A percentile compares a stretch with the other conserved stretches of the same genome.
phyloP scores from a whole-genome alignment of 2,329 filamentous ascomycete genomes.

The Pseudocercospora fuligena region DNA sequence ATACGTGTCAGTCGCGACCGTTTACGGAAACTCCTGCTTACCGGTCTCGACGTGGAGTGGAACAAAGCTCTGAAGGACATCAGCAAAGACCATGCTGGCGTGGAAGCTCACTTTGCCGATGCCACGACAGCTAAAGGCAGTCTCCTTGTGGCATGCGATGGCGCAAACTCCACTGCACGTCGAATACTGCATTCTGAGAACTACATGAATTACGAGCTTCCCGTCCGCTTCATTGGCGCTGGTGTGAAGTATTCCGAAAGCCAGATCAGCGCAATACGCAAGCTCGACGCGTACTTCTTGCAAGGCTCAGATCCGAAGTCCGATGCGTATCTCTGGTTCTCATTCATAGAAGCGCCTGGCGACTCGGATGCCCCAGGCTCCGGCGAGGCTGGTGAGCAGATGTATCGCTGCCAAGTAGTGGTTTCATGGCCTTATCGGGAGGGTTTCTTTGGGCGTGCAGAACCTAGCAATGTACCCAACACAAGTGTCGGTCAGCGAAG shows the following conservation, averaged over 20 bases:
- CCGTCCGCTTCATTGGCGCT: conserved; percentile 52
- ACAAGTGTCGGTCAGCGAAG: conserved; percentile 34
- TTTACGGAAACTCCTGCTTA: conserved; percentile 7
- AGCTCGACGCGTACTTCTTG: conserved; percentile 60
- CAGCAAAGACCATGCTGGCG: conserved; percentile 11
- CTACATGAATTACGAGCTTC: conserved; percentile 45
- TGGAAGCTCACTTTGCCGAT: conserved; percentile 15
- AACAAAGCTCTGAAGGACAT: conserved; percentile 15
- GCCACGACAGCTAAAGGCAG: conserved; percentile 16
- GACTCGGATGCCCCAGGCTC: conserved; percentile 33
- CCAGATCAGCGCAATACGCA: conserved; percentile 50
- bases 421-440: conserved; percentile 53
- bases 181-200: conserved; percentile 17
- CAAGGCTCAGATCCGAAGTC: conserved; percentile 60
- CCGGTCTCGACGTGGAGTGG: conserved; percentile 20
- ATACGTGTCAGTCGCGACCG: conserved; percentile 21
- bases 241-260: conserved; percentile 49
- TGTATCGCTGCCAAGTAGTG: conserved; percentile 44
- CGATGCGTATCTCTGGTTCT: conserved; percentile 59
- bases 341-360: conserved; percentile 56
- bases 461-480: conserved; percentile 47
- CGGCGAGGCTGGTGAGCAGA: conserved; percentile 7
- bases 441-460: conserved; percentile 28
- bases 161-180: conserved; percentile 18
- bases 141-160: conserved; percentile 24